phyloP scores from a whole-genome alignment of 345 rosid species.

The Citrus sp. region DNA sequence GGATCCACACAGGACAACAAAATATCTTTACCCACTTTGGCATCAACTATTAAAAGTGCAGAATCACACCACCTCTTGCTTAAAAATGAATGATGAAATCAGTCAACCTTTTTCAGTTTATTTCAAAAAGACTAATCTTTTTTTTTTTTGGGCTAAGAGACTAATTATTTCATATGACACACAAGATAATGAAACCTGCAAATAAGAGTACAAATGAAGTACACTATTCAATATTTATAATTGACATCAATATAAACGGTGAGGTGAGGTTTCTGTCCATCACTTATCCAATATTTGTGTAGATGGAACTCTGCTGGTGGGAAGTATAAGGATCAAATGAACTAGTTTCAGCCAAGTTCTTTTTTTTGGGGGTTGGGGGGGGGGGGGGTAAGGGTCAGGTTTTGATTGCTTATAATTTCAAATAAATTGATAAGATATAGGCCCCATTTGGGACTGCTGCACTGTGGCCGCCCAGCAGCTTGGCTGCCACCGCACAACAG shows the following conservation, averaged over 20 bases:
- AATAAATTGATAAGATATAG: neutral
- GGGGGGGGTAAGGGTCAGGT: too few relatives aligned
- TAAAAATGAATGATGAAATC: neutral
- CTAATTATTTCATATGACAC: neutral
- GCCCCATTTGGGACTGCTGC: too few relatives aligned
- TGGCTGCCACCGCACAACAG: too few relatives aligned
- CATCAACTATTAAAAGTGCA: neutral
- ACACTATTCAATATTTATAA: too few relatives aligned
- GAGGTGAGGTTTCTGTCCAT: too few relatives aligned
- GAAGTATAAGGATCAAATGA: too few relatives aligned
- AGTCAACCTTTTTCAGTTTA: neutral
- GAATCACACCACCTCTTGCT: neutral
- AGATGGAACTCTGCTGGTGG: too few relatives aligned
- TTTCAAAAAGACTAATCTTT: neutral
- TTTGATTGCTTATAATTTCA: neutral
- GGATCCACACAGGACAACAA: neutral
- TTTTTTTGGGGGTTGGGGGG: neutral
- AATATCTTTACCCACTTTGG: neutral
- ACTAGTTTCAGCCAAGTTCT: neutral
- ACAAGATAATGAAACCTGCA: too few relatives aligned
- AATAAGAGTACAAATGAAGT: too few relatives aligned
- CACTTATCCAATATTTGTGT: too few relatives aligned
- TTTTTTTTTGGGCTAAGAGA: neutral
- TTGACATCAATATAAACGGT: too few relatives aligned
- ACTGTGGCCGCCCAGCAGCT: too few relatives aligned